Evolutionary conservation across 805 yeast genomes (phyloP).

Genomic region (Ogataea chonburiensis): DNA sequence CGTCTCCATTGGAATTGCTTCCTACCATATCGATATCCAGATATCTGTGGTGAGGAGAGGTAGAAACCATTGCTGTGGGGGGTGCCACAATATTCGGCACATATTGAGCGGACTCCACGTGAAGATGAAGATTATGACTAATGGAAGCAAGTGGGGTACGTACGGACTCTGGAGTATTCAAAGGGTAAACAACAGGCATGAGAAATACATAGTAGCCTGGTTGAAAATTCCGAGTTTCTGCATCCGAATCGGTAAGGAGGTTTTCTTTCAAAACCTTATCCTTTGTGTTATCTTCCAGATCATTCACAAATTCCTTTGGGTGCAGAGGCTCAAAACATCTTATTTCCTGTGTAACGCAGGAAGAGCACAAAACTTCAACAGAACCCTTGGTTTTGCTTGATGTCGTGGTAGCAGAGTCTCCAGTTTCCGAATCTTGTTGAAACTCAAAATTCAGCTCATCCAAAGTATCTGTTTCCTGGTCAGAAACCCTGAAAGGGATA

Average conservation of each 20-base stretch:
- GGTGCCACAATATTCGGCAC: constrained; percentile 32
- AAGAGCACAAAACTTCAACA: constrained; percentile 21
- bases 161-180: constrained; percentile 61
- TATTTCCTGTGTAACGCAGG: constrained; percentile 28
- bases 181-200: constrained; percentile 61
- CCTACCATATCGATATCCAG: constrained; percentile 19
- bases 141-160: constrained; percentile 50
- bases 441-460: constrained; percentile 22
- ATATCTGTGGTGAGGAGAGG: constrained; percentile 34
- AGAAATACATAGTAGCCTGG: constrained; percentile 73
- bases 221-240: constrained; percentile 32
- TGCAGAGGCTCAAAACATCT: constrained; percentile 23
- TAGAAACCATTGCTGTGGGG: constrained; percentile 34
- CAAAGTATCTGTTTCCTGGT: constrained; percentile 10
- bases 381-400: constrained; percentile 11
- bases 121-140: constrained; percentile 41
- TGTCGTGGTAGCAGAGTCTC: constrained; percentile 14
- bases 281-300: constrained; percentile 22
- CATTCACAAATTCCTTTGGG: constrained; percentile 27
- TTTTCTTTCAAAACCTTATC: constrained; percentile 17
- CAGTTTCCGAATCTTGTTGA: constrained; percentile 20
- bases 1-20: neutral
- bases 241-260: constrained; percentile 17
- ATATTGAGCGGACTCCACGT: constrained; percentile 35
- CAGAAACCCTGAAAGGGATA: constrained; percentile 30